A percentile compares a stretch with the other conserved stretches of the same genome.
Evolutionary conservation across 2,329 filamentous ascomycete species (phyloP).

Genomic region (Talaromyces sp.): DNA sequence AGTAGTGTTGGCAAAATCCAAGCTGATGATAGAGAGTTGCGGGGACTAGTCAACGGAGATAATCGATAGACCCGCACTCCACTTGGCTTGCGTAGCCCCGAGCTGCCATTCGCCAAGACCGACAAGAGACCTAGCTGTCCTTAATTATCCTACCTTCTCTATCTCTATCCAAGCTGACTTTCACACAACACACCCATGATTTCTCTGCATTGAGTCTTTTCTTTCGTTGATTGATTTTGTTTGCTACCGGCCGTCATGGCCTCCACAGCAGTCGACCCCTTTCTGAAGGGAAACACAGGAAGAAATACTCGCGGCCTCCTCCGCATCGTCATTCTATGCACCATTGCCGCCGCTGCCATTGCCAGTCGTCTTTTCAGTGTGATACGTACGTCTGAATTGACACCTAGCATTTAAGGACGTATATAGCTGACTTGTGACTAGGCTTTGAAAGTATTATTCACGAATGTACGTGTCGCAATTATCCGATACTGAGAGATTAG

Average conservation of each 20-base stretch:
- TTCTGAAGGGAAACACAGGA: conserved; percentile 75
- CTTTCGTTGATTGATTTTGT: conserved; percentile 29
- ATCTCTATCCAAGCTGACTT: too few species aligned
- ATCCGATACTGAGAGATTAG: neutral
- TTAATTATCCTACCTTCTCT: conserved; percentile 8
- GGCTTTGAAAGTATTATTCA: conserved; percentile 99
- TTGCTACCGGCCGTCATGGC: conserved; percentile 44
- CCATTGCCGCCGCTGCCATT: conserved; percentile 88
- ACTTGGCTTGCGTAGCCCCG: conserved; percentile 12
- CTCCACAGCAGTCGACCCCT: conserved; percentile 49
- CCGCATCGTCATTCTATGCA: conserved; percentile 80
- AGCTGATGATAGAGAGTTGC: neutral
- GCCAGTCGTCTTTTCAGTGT: conserved; percentile 96
- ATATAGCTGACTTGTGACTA: conserved; percentile 33
- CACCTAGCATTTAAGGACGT: conserved; percentile 1
- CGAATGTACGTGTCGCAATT: conserved; percentile 71
- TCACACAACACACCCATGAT: neutral
- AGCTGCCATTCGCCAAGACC: conserved; percentile 35
- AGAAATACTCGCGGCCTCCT: conserved; percentile 81
- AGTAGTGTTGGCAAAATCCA: neutral
- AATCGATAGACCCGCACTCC: conserved; percentile 11
- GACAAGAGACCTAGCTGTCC: conserved; percentile 40
- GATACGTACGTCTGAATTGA: conserved; percentile 65
- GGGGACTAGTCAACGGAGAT: conserved; percentile 3
- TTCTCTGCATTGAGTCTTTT: conserved; percentile 13